Conservation (phyloP, 768 basidiomycete genomes). For the Candolleomyces efflorescens region DNA sequence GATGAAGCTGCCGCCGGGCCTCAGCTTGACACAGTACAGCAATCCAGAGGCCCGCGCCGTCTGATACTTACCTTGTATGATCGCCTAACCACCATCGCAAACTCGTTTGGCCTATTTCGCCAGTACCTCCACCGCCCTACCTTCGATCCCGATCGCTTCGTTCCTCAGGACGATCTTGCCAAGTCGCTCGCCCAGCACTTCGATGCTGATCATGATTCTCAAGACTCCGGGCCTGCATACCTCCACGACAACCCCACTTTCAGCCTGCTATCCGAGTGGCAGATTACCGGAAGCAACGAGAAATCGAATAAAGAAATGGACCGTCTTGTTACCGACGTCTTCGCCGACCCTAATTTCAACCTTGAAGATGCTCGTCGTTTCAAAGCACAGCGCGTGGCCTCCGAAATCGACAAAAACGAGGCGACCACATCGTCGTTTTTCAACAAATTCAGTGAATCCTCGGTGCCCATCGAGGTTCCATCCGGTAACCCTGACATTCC, state of each 20-base stretch:
- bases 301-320: background rate
- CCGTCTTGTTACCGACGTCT: background rate
- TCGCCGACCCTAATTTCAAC: background rate
- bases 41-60: no score
- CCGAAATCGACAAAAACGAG: background rate
- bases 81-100: no score
- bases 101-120: no score
- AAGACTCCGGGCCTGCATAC: background rate
- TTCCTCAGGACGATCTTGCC: background rate
- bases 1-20: no score
- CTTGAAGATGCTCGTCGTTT: background rate
- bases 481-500: constrained; percentile 17
- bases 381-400: background rate
- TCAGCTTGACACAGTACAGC: no score
- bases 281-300: background rate
- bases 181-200: background rate
- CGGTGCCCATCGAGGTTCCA: constrained; percentile 22
- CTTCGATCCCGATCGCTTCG: background rate
- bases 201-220: background rate
- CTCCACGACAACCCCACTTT: background rate
- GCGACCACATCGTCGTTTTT: background rate
- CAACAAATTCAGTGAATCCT: background rate
- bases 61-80: no score
- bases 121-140: no score
- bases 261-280: background rate